Evolutionary conservation across 257 asterid species (phyloP).

Genomic region (Voacanga thouarsii): DNA sequence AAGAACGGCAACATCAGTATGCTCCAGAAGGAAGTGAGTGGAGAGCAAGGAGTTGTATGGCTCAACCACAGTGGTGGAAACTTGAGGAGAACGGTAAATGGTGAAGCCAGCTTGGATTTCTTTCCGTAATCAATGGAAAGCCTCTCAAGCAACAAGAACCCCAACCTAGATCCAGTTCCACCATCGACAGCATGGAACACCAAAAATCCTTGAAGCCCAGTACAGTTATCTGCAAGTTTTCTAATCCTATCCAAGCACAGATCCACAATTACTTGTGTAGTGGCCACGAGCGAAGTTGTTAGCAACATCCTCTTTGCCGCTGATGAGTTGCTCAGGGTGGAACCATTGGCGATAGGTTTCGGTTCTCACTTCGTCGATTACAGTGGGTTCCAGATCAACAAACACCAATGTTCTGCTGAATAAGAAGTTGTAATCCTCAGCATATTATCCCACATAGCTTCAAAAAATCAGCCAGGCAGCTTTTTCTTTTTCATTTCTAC

Average conservation of each 20-base stretch:
- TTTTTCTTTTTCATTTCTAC: no score
- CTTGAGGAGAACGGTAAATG: slow-evolving; percentile 89
- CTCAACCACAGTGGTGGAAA: slow-evolving; percentile 94
- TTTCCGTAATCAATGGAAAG: slow-evolving; percentile 85
- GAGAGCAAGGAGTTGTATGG: slow-evolving; percentile 94
- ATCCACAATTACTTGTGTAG: no score
- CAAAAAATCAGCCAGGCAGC: no score
- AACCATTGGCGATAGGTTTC: slow-evolving; percentile 86
- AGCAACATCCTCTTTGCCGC: no score
- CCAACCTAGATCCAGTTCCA: slow-evolving; percentile 91
- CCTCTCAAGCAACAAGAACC: slow-evolving; percentile 78
- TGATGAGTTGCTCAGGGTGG: no score
- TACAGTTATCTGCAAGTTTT: slow-evolving; percentile 86
- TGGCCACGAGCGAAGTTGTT: no score
- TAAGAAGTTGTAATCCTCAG: no score
- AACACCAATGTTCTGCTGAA: no score
- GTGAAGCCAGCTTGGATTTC: no score
- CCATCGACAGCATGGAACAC: slow-evolving; percentile 99
- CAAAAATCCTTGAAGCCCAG: slow-evolving; percentile 84
- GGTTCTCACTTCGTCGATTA: slow-evolving; percentile 83
- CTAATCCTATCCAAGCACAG: slow-evolving; percentile 93
- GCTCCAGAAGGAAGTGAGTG: no score
- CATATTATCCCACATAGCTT: no score
- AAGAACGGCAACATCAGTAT: slow-evolving; percentile 30
- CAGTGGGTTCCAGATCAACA: slow-evolving; percentile 90